These are phyloP conservation scores for Senecio squalidus DNA, from an alignment of 140 eudicot genomes.

Conservation along the genomic window DNA sequence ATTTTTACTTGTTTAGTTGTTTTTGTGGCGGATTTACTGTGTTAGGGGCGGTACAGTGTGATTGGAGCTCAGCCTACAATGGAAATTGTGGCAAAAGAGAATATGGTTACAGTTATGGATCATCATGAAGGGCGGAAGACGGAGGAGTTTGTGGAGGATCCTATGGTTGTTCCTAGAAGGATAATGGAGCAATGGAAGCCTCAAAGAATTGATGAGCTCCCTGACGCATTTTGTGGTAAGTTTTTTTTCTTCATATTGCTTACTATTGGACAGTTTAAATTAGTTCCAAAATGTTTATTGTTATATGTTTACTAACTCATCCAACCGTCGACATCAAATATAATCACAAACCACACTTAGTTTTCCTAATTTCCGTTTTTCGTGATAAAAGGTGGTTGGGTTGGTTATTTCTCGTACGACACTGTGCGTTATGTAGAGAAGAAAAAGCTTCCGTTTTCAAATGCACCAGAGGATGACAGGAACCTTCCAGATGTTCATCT, in stretches of 20 bases:
- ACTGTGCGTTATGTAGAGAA: constrained; percentile 95
- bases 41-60: constrained; percentile 96
- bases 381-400: constrained; percentile 89
- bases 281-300: background rate
- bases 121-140: constrained; percentile 63
- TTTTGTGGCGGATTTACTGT: constrained; percentile 24
- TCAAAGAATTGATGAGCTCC: constrained; percentile 85
- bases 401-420: constrained; percentile 96
- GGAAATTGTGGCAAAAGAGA: constrained; percentile 14
- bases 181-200: constrained; percentile 96
- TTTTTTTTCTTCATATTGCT: too few species aligned
- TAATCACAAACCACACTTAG: too few species aligned
- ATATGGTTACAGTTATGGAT: constrained; percentile 76
- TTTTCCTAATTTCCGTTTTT: constrained; percentile 6
- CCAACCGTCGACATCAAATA: too few species aligned
- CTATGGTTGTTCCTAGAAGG: constrained; percentile 86
- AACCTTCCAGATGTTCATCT: constrained; percentile 96
- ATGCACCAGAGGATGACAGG: constrained; percentile 89
- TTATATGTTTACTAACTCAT: too few species aligned
- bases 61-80: constrained; percentile 95
- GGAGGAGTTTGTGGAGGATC: constrained; percentile 86
- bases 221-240: constrained; percentile 94
- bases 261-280: too few species aligned
- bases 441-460: constrained; percentile 86
- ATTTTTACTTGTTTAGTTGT: background rate